Evolutionary conservation across 345 rosid genomes (phyloP).

Genomic region (Orychophragmus violaceus): DNA sequence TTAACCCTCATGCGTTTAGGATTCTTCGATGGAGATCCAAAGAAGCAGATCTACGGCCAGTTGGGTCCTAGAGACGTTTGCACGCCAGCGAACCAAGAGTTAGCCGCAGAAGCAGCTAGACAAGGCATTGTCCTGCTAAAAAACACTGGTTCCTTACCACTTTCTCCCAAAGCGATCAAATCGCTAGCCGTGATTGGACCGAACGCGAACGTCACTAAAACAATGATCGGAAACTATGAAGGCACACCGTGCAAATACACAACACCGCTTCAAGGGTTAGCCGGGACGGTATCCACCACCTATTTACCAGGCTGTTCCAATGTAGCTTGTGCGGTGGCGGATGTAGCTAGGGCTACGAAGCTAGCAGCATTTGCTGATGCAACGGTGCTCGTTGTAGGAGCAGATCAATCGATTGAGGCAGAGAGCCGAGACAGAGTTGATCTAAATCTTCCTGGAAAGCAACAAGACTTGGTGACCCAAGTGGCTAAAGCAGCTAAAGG

Average conservation of each 20-base stretch:
- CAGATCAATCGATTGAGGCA: slow-evolving; percentile 67
- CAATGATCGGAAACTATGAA: slow-evolving; percentile 97
- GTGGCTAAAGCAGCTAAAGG: slow-evolving; percentile 74
- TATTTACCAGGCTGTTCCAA: slow-evolving; percentile 64
- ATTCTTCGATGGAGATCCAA: slow-evolving; percentile 88
- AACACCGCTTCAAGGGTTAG: slow-evolving; percentile 72
- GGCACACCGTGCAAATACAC: slow-evolving; percentile 87
- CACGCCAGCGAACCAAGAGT: slow-evolving; percentile 57
- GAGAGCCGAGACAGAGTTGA: slow-evolving; percentile 64
- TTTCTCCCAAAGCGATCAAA: slow-evolving; percentile 48
- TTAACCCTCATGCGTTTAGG: slow-evolving; percentile 85
- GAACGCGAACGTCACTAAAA: slow-evolving; percentile 76
- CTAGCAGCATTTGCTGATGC: slow-evolving; percentile 64
- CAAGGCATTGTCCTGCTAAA: slow-evolving; percentile 92
- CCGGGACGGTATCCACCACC: slow-evolving; percentile 46
- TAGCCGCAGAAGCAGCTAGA: slow-evolving; percentile 84
- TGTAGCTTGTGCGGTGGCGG: slow-evolving; percentile 58
- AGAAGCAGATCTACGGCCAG: slow-evolving; percentile 57
- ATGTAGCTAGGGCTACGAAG: slow-evolving; percentile 50
- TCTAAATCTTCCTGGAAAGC: slow-evolving; percentile 75
- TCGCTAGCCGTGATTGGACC: slow-evolving; percentile 87
- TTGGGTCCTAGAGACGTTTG: slow-evolving; percentile 85
- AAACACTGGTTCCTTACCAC: slow-evolving; percentile 59
- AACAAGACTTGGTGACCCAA: slow-evolving; percentile 47
- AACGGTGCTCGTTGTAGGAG: slow-evolving; percentile 67